phyloP scores from a whole-genome alignment of 2,329 filamentous ascomycete species.

The Lasiodiplodia theobromae region DNA sequence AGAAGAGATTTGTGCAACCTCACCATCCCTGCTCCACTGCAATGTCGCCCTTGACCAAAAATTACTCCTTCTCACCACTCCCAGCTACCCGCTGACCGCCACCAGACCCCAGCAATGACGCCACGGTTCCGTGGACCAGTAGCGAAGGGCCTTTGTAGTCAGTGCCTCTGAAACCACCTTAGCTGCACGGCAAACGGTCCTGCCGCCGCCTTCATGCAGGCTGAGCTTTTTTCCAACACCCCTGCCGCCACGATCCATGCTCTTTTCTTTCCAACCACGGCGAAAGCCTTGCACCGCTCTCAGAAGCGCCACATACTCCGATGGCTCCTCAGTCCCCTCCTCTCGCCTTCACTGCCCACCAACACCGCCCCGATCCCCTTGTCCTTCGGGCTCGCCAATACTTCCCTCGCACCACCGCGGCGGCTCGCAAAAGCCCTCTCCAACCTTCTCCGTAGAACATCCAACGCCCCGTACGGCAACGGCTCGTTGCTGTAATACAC shows the following conservation, averaged over 20 bases:
- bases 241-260: not conserved
- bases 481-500: constrained; percentile 31
- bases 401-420: constrained; percentile 4
- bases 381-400: constrained; percentile 40
- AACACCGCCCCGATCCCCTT: constrained; percentile 24
- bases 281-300: not conserved
- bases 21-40: not conserved
- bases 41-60: constrained; percentile 1
- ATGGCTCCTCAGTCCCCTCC: constrained; percentile 20
- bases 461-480: constrained; percentile 35
- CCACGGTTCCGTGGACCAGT: not conserved
- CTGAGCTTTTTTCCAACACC: not conserved
- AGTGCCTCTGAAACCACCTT: not conserved
- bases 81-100: not conserved
- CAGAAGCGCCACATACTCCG: constrained; percentile 29
- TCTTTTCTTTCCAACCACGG: not conserved
- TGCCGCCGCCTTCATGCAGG: constrained; percentile 1
- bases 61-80: not conserved
- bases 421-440: constrained; percentile 18
- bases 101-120: not conserved
- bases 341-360: not conserved
- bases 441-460: constrained; percentile 34
- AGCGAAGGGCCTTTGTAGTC: not conserved
- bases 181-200: constrained; percentile 20
- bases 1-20: constrained; percentile 24